Base-by-base conservation (phyloP, 2,329 filamentous ascomycete genomes). In the Pseudogymnoascus sp. region DNA sequence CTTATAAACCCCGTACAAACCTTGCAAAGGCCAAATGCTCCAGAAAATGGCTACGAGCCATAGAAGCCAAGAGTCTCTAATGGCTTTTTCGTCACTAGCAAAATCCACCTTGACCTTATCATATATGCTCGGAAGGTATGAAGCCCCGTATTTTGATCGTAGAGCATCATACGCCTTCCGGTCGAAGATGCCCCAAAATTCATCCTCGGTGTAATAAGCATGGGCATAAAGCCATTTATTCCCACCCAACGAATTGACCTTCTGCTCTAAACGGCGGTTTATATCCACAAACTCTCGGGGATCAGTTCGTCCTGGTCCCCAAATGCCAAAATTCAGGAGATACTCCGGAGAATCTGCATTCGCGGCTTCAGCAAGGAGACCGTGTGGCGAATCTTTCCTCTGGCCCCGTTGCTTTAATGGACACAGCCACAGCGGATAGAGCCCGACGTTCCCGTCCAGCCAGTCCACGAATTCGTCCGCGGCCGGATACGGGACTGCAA, bases 141-240 rank as follows among this genome's bases (percentile, higher is more conserved):
- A 77, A 24, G 88, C 88, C 62, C 79, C 72, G 74, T 89, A 91
- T 72, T 87, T 89, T 28, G 71, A 66, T 19, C 89, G 78, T 69
- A 91, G 76, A 2, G 71, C 76, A 59, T 89, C 82, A 71, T 91
- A 91, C 78, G 79, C 82, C 19, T 72, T 69, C 35, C 77, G 75
- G 46, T 83, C 78, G 72, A 90, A 90, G 37, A 86, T 79, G 24
- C 76, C 70, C 82, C 86, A 88, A 75, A 90, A 91, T 70, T 89
- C 85, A 0, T 82, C 77, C 70, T 89, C 83, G 8, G 84, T 83
- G 73, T 95, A 95, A 77, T 92, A 96, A 0, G 90, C 87, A 70
- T 93, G 89, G 2, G 91, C 90, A 75, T 96, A 96, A 12, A 96
- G 78, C 87, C 90, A 95, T 77, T 96, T 96, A 77, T 88, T 84